Conservation (phyloP, 345 rosid species). For the Cochlearia excelsa region DNA sequence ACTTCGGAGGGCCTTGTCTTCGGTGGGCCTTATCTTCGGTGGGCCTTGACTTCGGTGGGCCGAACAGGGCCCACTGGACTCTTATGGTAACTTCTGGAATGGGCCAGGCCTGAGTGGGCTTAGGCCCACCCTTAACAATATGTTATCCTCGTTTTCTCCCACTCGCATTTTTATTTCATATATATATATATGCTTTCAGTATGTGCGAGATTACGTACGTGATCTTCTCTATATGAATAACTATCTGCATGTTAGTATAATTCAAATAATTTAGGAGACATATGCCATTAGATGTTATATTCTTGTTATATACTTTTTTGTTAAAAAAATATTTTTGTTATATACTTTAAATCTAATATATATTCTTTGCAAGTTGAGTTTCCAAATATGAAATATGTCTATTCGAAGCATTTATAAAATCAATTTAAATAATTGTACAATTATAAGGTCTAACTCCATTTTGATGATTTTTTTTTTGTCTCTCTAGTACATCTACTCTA, state of each 20-base stretch:
- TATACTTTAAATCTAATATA: not conserved
- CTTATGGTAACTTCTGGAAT: no score
- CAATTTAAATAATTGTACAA: no score
- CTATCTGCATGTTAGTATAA: not conserved
- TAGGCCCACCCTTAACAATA: no score
- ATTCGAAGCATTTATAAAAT: not conserved
- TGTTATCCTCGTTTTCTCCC: constrained; percentile 28
- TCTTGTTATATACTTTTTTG: not conserved
- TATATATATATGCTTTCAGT: not conserved
- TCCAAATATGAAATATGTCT: not conserved
- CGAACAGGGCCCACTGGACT: no score
- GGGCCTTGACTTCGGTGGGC: no score
- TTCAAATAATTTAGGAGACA: not conserved
- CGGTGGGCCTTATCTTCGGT: no score
- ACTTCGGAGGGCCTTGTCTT: no score
- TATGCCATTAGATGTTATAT: not conserved
- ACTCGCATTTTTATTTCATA: constrained; percentile 21
- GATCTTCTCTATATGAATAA: constrained; percentile 7
- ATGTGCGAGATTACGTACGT: constrained; percentile 8
- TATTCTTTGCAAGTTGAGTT: not conserved
- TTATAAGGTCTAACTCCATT: no score
- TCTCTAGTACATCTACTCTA: no score
- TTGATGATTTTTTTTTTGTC: no score
- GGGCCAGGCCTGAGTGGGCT: no score
- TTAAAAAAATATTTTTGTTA: not conserved